Base-by-base conservation (phyloP, 1,139 yeast genomes). In the Cylindricascospora bacillispora region DNA sequence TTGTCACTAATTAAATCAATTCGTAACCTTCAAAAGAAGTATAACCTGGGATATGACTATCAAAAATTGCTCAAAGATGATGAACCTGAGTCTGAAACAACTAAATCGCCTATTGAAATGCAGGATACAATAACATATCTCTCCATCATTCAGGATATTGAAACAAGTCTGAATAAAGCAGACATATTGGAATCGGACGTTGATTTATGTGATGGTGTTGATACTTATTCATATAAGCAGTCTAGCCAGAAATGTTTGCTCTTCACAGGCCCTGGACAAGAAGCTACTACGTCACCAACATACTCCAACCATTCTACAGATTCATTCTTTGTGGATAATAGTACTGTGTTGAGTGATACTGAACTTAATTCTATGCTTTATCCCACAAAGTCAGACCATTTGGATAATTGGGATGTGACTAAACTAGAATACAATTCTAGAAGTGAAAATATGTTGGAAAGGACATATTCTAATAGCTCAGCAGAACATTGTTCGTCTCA, bases 321-420 rank as follows among this genome's bases (percentile, higher is more conserved):
- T 30, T 50, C 55, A 3, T 25, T 49, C 7, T 50, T 49, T 28
- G 47, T 54, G 7, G 45, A 41, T 20, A 27, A 20, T 34, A 41
- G 9, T 45, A n/a, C 48, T 4, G 39, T 30, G 23, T 34, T 44
- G 6, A 34, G 43, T 7, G 43, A 45, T 21, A 33, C 40, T 19
- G 42, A 37, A 11, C n/a, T n/a, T n/a, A n/a, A n/a, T n/a, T n/a
- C n/a, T n/a, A n/a, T n/a, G n/a, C n/a, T n/a, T n/a, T n/a, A n/a
- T n/a, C n/a, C n/a, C n/a, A n/a, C n/a, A n/a, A n/a, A n/a, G n/a
- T n/a, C n/a, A n/a, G n/a, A n/a, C n/a, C n/a, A n/a, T n/a, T n/a
- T n/a, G n/a, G n/a, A n/a, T n/a, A n/a, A n/a, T n/a, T 49, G 49
- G 47, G 37, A 39, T 28, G 34, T 41, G 5, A n/a, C n/a, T n/a